Base-by-base conservation (phyloP, 495 filamentous ascomycete genomes). In the Ascobolus immersus region DNA sequence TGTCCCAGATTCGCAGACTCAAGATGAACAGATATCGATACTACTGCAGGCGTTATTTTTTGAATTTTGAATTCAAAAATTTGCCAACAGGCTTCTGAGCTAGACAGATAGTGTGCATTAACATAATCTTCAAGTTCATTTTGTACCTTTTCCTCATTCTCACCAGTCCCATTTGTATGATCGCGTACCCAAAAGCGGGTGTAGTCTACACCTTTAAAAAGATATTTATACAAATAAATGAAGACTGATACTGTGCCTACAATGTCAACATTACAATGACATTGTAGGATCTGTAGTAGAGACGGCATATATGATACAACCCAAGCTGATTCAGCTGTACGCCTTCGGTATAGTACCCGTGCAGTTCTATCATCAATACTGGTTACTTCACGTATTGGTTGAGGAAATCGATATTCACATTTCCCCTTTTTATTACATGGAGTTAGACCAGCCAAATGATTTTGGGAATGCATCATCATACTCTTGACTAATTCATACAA, bases 191-290 rank as follows among this genome's bases (percentile, higher is more conserved):
- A 17, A 11, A 8, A 4, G 19, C 19, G 10, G 41, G 29, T n/a
- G n/a, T n/a, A n/a, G n/a, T n/a, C n/a, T n/a, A n/a, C n/a, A 1
- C 38, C 38, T 28, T 44, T 40, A 13, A 44, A 44, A 1, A 44
- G 24, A 31, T 44, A 44, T 15, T 35, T 38, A 24, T 41, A 38
- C 1, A 41, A 14, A 28, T 44, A 44, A 34, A 41, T 41, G 12
- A 41, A 41, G 2, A 41, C 19, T 14, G 40, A 34, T 5, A 44
- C 34, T 3, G 34, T 44, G 15, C n/a, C 13, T 29, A 37, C n/a
- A n/a, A 44, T 21, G 31, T 41, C 31, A 11, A 41, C 34, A 41
- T 44, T 44, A 4, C 40, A 28, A 38, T 41, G 30, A 19, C 38
- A 44, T 5, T 44, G 20, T 3, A 38, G 4, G 0, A 44, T 10